A percentile compares a stretch with the other conserved stretches of the same genome.
phyloP scores from a whole-genome alignment of 805 yeast species.

The Candida pini region DNA sequence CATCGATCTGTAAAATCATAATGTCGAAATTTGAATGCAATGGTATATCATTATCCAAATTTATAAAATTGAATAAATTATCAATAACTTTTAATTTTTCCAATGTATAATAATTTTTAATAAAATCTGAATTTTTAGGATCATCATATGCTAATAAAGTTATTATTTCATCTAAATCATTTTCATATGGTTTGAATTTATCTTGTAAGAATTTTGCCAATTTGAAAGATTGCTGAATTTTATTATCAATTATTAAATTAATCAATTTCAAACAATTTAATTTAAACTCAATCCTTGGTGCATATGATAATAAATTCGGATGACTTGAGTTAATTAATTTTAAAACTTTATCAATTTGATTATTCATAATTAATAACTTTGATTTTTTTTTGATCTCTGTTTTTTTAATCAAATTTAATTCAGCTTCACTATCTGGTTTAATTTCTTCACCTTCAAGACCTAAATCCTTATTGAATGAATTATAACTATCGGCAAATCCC shows the following conservation, averaged over 20 bases:
- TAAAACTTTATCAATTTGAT: conserved; percentile 40
- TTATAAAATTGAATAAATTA: conserved; percentile 34
- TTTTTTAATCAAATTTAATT: conserved; percentile 32
- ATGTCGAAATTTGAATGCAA: conserved; percentile 20
- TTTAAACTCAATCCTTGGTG: conserved; percentile 33
- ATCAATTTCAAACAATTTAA: conserved; percentile 40
- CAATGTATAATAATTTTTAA: conserved; percentile 30
- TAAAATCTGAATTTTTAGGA: conserved; percentile 34
- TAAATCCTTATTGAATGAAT: conserved; percentile 45
- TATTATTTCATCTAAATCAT: conserved; percentile 40
- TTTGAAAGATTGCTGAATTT: conserved; percentile 30
- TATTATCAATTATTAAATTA: conserved; percentile 26
- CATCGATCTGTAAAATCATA: conserved; percentile 17
- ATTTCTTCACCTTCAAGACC: conserved; percentile 26
- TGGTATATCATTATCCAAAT: conserved; percentile 8
- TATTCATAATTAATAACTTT: conserved; percentile 34
- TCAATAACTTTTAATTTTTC: conserved; percentile 37
- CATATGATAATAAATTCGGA: conserved; percentile 32
- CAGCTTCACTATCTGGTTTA: conserved; percentile 20
- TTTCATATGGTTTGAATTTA: conserved; percentile 29
- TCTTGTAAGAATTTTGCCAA: conserved; percentile 35
- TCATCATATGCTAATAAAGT: conserved; percentile 48
- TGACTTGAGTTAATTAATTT: conserved; percentile 32
- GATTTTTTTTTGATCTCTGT: conserved; percentile 34
- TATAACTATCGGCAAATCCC: conserved; percentile 51